These are phyloP conservation scores for Metschnikowia lunata DNA, from an alignment of 805 yeast species.

Conservation along the genomic window DNA sequence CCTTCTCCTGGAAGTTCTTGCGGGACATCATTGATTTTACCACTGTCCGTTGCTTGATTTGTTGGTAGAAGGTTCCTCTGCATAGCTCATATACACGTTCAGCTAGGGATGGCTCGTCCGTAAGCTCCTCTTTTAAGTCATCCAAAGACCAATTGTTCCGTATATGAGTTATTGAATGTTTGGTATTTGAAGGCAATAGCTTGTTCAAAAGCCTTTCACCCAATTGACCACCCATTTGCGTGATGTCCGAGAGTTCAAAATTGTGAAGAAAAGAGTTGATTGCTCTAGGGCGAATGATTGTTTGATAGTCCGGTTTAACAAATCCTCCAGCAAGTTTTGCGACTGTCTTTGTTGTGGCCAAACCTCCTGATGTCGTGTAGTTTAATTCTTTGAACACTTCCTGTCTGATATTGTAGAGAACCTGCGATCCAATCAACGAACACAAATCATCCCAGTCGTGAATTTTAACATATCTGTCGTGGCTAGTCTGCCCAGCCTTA, in stretches of 20 bases:
- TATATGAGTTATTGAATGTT: constrained; percentile 44
- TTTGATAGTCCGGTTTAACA: constrained; percentile 83
- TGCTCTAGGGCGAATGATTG: constrained; percentile 53
- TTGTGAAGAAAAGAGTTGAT: constrained; percentile 51
- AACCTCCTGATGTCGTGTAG: constrained; percentile 88
- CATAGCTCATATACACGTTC: constrained; percentile 55
- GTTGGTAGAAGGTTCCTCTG: constrained; percentile 56
- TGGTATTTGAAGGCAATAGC: constrained; percentile 47
- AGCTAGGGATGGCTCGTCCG: constrained; percentile 47
- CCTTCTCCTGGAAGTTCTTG: constrained; percentile 65
- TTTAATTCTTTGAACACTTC: constrained; percentile 53
- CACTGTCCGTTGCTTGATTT: constrained; percentile 53
- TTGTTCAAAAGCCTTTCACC: constrained; percentile 58
- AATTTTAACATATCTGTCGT: background rate
- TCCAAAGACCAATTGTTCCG: constrained; percentile 43
- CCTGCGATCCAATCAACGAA: constrained; percentile 59
- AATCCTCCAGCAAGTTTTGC: constrained; percentile 87
- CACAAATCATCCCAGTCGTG: constrained; percentile 77
- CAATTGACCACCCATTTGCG: constrained; percentile 88
- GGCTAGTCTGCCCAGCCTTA: constrained; percentile 44
- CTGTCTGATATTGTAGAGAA: constrained; percentile 51
- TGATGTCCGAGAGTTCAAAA: constrained; percentile 67
- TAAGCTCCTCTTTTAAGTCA: constrained; percentile 18
- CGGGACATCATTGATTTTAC: constrained; percentile 86
- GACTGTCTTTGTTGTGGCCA: constrained; percentile 68